Evolutionary conservation across 352 stramenopile genomes (phyloP), one percentile per base, ranked within the genome.

Genomic region (Pythium phragmiticola): DNA sequence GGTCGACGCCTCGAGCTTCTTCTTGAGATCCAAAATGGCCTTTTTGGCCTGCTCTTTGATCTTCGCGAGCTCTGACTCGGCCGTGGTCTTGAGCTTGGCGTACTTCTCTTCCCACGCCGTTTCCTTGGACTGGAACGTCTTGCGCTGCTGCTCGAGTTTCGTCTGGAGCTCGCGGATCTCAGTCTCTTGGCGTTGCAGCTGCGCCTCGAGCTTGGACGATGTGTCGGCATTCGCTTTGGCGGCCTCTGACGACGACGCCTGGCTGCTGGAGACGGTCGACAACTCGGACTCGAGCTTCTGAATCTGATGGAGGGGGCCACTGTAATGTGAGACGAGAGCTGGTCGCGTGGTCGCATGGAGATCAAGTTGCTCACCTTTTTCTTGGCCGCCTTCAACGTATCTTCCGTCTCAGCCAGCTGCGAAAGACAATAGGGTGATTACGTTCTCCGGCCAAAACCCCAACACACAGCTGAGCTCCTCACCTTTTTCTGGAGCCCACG

Each of bases 31-130:
- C 52, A 94, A 55, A 49, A 95, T 94, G 43, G 87, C 85, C 63
- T 90, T 89, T 65, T 95, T 95, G 2, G 87, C 87, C 36, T 95
- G 87, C 56, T 95, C 82, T 57, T 95, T 94, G 56, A 93, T 92
- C 51, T 93, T 95, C 37, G 66, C 70, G 21, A 94, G 75, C 51
- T 95, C 87, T 0, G 51, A 67, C 53, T 95, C 87, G 0, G 84
- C 84, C 4, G 80, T 89, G 4, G 75, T 63, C 65, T 95, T 94
- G 5, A 95, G 72, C 54, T 93, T 93, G 23, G 82, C 66, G 48
- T 93, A 72, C 28, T 81, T 89, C 48, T 90, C 85, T 51, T 88
- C 74, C 68, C 68, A 87, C 21, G 73, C 72, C 0, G 70, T 62
- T 47, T 87, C 74, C 50, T 88, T 89, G 4, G 68, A 54, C 26